Conservation (phyloP, 2,329 filamentous ascomycete genomes). For the Pseudopyrenochaeta lycopersici region DNA sequence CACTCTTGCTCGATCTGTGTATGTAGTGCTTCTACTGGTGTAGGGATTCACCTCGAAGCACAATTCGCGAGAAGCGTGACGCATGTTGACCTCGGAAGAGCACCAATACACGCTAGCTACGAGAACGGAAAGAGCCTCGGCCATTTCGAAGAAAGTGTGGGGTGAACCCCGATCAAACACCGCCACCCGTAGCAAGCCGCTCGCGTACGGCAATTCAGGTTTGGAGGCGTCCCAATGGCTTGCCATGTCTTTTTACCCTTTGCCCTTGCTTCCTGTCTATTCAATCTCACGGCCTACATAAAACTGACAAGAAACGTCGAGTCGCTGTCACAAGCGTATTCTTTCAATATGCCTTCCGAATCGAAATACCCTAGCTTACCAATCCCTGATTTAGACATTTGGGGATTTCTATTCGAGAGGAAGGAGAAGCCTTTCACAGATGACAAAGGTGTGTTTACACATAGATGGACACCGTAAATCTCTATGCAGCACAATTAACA, state of each 20-base stretch:
- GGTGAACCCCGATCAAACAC: slow-evolving; percentile 21
- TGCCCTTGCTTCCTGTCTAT: slow-evolving; percentile 10
- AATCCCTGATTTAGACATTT: slow-evolving; percentile 80
- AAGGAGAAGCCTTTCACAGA: slow-evolving; percentile 72
- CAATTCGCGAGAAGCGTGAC: not conserved
- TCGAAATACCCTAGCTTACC: slow-evolving; percentile 71
- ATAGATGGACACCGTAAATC: not conserved
- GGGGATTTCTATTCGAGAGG: slow-evolving; percentile 78
- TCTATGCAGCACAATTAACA: slow-evolving; percentile 12
- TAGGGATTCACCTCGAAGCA: not conserved
- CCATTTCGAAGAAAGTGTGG: slow-evolving; percentile 14
- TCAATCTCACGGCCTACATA: slow-evolving; percentile 8
- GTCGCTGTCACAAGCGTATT: slow-evolving; percentile 10
- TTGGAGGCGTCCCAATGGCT: slow-evolving; percentile 14
- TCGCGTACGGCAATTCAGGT: slow-evolving; percentile 15
- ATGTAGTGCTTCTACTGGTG: not conserved
- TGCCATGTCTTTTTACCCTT: slow-evolving; percentile 10
- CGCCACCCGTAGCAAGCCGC: slow-evolving; percentile 27
- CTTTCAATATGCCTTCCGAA: slow-evolving; percentile 70
- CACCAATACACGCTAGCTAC: slow-evolving; percentile 17
- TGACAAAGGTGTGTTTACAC: slow-evolving; percentile 68
- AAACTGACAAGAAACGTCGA: slow-evolving; percentile 2
- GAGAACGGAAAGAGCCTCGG: slow-evolving; percentile 32
- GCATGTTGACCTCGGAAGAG: slow-evolving; percentile 28
- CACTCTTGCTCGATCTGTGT: not conserved